Base-by-base conservation (phyloP, 352 stramenopile genomes). In the Blastocystis sp. region DNA sequence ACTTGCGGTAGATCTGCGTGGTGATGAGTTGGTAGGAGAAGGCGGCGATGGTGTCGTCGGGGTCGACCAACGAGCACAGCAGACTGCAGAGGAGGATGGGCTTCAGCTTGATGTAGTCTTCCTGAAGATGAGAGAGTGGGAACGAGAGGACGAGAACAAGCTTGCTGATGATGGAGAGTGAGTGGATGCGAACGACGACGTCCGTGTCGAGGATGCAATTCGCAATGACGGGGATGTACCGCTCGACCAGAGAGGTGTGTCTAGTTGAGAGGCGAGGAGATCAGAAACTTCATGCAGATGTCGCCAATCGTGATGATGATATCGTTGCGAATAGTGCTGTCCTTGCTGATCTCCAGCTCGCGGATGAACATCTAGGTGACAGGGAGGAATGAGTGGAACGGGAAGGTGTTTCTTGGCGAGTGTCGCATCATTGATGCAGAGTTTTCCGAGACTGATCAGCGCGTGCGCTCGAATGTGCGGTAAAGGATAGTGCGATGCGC, bases 101-200 rank as follows among this genome's bases (percentile, higher is more conserved):
- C 9, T 81, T 81, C n/a, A 81, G 24, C 27, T 81, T 81, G 27
- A 81, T 81, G 46, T 63, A 81, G 34, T 81, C 69, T 65, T 81
- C 69, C 69, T 81, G 32, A n/a, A 0, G 14, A 8, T 57, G 0
- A 51, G 18, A 14, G 8, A 40, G 4, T 40, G 24, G 0, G 11
- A 11, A 16, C 36, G 4, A 32, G 1, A 14, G 18, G 29, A 81
- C 69, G 8, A 81, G 69, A 24, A 81, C 40, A 0, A 81, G 46
- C 24, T 81, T 81, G 46, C 42, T 63, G 16, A 81, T 81, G 44
- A 81, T 81, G n/a, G 40, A 63, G 51, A 81, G 46, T 36, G 69
- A 54, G 21, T 81, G 69, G n/a, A 81, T 81, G 9, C 69, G 69
- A 18, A 81, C 69, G 11, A 57, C 40, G 34, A 65, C 69, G n/a